Conservation (phyloP, 2,329 filamentous ascomycete species). For the Aureobasidium sp. region DNA sequence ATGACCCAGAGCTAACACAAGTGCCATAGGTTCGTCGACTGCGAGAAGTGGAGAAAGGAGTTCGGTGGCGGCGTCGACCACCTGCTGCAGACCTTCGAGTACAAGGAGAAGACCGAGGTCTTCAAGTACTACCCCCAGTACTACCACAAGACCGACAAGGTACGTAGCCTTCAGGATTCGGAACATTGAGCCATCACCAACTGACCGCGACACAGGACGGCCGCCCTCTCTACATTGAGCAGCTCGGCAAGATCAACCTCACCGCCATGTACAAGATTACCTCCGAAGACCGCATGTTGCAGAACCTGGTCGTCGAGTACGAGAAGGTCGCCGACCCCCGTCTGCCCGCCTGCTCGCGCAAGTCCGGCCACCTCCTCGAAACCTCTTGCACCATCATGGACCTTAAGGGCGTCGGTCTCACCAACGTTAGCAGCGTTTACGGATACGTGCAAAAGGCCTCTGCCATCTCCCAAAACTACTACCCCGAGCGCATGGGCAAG, state of each 20-base stretch:
- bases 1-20: neutral
- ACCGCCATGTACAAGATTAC: conserved; percentile 89
- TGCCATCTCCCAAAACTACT: conserved; percentile 95
- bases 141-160: conserved; percentile 94
- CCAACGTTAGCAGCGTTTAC: conserved; percentile 77
- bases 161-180: conserved; percentile 24
- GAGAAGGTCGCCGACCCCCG: conserved; percentile 92
- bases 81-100: conserved; percentile 73
- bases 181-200: neutral
- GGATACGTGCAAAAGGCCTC: conserved; percentile 80
- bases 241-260: conserved; percentile 88
- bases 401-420: conserved; percentile 84
- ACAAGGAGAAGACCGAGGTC: conserved; percentile 73
- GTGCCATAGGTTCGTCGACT: conserved; percentile 70
- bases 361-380: conserved; percentile 81
- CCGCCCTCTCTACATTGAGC: conserved; percentile 93
- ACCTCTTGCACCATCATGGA: conserved; percentile 99
- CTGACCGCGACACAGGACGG: conserved; percentile 88
- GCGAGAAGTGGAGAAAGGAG: conserved; percentile 84
- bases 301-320: conserved; percentile 95
- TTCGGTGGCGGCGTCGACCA: conserved; percentile 70
- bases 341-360: conserved; percentile 90
- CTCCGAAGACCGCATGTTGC: conserved; percentile 84
- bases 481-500: conserved; percentile 92
- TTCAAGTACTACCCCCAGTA: conserved; percentile 95